These are phyloP conservation scores for Clausena lansium DNA, from an alignment of 345 rosid genomes.

Conservation along the genomic window DNA sequence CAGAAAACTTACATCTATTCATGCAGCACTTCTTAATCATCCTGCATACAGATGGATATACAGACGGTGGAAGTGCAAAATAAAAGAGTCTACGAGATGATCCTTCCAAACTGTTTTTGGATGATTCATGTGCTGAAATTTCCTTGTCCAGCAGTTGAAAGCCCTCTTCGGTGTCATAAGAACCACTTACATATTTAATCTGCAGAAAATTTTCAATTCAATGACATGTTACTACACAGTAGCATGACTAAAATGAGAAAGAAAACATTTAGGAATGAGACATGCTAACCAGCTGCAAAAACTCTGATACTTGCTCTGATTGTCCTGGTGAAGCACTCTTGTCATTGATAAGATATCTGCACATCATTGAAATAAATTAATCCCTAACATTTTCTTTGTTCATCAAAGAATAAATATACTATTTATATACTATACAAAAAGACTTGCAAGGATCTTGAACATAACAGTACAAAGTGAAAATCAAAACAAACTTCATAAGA, in stretches of 20 bases:
- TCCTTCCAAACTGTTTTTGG: conserved; percentile 63
- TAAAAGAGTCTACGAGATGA: conserved; percentile 88
- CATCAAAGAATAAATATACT: conserved; percentile 9
- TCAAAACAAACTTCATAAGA: not conserved
- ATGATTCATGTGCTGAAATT: conserved; percentile 66
- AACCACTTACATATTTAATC: conserved; percentile 92
- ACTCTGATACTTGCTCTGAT: conserved; percentile 54
- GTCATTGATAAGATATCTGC: conserved; percentile 66
- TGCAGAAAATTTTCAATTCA: conserved; percentile 27
- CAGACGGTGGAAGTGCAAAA: conserved; percentile 95
- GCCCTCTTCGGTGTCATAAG: conserved; percentile 84
- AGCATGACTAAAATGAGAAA: not conserved
- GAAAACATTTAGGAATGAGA: conserved; percentile 4
- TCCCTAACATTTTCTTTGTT: not conserved
- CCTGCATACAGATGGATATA: conserved; percentile 88
- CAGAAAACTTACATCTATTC: conserved; percentile 71
- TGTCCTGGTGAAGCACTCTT: conserved; percentile 44
- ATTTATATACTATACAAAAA: not conserved
- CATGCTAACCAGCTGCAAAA: conserved; percentile 75
- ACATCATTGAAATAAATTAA: conserved; percentile 12
- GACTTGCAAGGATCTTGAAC: conserved; percentile 6
- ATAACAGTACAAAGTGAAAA: not conserved
- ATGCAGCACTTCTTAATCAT: conserved; percentile 83
- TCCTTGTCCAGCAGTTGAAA: conserved; percentile 68
- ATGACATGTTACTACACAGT: conserved; percentile 7